A percentile compares a stretch with the other conserved stretches of the same genome.
Conservation (phyloP, 129 eudicot species). For the Lonicera japonica region DNA sequence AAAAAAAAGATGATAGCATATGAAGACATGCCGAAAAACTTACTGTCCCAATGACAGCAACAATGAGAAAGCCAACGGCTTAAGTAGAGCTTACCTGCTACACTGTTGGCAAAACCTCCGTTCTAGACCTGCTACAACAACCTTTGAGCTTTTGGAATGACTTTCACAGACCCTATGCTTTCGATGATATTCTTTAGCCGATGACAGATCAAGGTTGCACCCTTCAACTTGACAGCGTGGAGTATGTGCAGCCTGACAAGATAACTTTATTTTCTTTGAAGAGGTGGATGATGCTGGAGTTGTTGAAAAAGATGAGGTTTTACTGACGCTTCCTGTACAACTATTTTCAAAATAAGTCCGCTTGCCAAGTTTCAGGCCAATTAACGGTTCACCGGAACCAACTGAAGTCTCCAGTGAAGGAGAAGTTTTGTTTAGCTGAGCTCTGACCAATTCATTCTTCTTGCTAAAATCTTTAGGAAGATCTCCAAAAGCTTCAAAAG, state of each 20-base stretch:
- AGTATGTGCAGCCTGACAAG: conserved; percentile 29
- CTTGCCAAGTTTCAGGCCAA: conserved; percentile 78
- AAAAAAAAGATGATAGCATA: too few relatives aligned
- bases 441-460: conserved; percentile 28
- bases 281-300: conserved; percentile 36
- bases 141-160: conserved; percentile 77
- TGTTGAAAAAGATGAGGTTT: conserved; percentile 24
- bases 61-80: background rate
- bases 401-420: conserved; percentile 52
- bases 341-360: conserved; percentile 68
- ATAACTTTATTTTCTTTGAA: conserved; percentile 47
- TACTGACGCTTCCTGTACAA: conserved; percentile 5
- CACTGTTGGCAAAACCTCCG: conserved; percentile 99
- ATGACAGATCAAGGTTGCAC: conserved; percentile 81
- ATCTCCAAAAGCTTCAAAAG: conserved; percentile 34
- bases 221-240: conserved; percentile 84
- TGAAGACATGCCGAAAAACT: too few relatives aligned
- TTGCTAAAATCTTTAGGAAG: conserved; percentile 26
- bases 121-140: conserved; percentile 64
- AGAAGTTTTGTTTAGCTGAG: conserved; percentile 29
- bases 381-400: conserved; percentile 62
- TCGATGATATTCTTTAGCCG: conserved; percentile 84
- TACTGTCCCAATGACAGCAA: background rate
- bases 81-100: conserved; percentile 59
- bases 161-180: conserved; percentile 84